phyloP scores from a whole-genome alignment of 2,329 filamentous ascomycete genomes.

The Proliferodiscus dingleyae region DNA sequence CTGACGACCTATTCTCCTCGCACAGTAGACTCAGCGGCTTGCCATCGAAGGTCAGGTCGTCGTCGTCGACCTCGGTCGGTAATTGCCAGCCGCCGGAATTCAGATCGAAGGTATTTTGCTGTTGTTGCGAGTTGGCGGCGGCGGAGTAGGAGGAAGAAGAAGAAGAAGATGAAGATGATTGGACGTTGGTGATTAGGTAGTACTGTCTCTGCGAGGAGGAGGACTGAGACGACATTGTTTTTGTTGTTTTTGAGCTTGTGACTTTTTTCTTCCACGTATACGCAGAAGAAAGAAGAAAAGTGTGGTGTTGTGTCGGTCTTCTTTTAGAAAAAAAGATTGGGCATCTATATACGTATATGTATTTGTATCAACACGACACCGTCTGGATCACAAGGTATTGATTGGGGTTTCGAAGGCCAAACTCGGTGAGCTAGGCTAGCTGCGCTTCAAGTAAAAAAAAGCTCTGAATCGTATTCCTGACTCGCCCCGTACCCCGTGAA shows the following conservation, averaged over 20 bases:
- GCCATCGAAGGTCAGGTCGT: constrained; percentile 28
- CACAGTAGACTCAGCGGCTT: constrained; percentile 29
- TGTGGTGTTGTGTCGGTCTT: background rate
- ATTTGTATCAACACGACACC: too few species aligned
- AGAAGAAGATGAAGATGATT: background rate
- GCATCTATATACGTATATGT: too few species aligned
- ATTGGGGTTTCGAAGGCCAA: too few species aligned
- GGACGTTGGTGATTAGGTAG: constrained; percentile 16
- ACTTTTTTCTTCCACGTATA: background rate
- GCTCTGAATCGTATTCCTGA: too few species aligned
- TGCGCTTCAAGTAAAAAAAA: too few species aligned
- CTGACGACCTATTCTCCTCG: constrained; percentile 25
- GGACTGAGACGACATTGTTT: background rate
- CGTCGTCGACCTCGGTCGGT: constrained; percentile 26
- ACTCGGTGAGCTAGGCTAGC: too few species aligned
- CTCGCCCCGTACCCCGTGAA: too few species aligned
- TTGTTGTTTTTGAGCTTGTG: too few species aligned
- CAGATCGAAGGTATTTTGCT: constrained; percentile 14
- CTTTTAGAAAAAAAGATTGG: background rate
- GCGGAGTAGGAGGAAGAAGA: background rate
- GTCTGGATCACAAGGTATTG: too few species aligned
- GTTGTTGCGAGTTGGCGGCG: background rate
- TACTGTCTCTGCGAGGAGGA: too few species aligned
- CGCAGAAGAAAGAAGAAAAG: background rate
- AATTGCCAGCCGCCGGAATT: constrained; percentile 21